phyloP scores from a whole-genome alignment of 176 grass and related monocot genomes.

The bread wheat (Triticum aestivum) region DNA sequence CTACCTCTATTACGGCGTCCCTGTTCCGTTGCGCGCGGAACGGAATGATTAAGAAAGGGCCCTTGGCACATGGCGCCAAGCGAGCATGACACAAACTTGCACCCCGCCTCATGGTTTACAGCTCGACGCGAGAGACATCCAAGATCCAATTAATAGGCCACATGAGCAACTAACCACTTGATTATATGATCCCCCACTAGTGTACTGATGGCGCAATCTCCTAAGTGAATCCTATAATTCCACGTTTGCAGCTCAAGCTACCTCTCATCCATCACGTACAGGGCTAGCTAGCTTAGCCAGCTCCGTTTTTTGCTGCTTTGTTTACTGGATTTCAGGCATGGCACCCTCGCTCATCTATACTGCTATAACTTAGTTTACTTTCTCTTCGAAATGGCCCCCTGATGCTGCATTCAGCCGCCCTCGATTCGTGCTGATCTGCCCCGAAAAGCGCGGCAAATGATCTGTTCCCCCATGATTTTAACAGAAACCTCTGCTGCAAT shows the following conservation, averaged over 20 bases:
- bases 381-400: not conserved
- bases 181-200: conserved; percentile 39
- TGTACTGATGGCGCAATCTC: conserved; percentile 14
- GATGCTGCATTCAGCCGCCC: conserved; percentile 27
- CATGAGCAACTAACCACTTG: conserved; percentile 54
- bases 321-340: conserved; percentile 26
- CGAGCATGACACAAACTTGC: conserved; percentile 33
- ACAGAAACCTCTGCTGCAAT: conserved; percentile 1
- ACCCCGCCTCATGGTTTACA: conserved; percentile 52
- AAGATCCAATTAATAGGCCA: conserved; percentile 60
- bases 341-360: not conserved
- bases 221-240: conserved; percentile 48
- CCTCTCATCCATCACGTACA: not conserved
- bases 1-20: not conserved
- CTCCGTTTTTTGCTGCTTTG: not conserved
- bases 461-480: conserved; percentile 7
- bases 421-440: conserved; percentile 52
- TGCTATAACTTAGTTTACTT: not conserved
- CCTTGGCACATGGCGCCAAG: conserved; percentile 61
- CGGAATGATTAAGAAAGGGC: conserved; percentile 47
- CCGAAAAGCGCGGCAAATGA: conserved; percentile 42
- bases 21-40: conserved; percentile 16
- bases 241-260: conserved; percentile 24
- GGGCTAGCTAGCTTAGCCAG: not conserved
- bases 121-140: conserved; percentile 56